phyloP scores from a whole-genome alignment of 805 yeast species.

The Debaryomyces prosopidis region DNA sequence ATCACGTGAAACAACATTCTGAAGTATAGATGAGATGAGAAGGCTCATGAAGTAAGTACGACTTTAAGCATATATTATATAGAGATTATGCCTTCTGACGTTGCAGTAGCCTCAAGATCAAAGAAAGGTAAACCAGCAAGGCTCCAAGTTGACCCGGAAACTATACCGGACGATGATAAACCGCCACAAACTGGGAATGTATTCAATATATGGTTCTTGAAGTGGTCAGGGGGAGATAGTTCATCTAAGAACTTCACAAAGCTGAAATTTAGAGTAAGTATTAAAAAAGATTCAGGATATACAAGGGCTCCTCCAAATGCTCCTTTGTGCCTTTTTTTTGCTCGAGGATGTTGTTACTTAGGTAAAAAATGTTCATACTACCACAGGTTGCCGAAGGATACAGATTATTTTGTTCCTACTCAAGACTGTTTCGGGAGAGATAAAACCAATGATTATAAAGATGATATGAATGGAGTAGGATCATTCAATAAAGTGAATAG shows the following conservation, averaged over 20 bases:
- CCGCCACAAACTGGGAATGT: conserved; percentile 82
- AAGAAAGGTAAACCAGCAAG: conserved; percentile 53
- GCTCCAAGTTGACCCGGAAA: conserved; percentile 66
- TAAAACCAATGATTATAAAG: conserved; percentile 75
- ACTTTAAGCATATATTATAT: no score
- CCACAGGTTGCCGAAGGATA: conserved; percentile 69
- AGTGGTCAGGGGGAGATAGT: conserved; percentile 81
- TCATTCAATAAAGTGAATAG: conserved; percentile 67
- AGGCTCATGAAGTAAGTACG: no score
- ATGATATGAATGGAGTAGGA: conserved; percentile 95
- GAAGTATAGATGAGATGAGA: no score
- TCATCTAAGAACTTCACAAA: conserved; percentile 47
- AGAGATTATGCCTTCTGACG: background rate
- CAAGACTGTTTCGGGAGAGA: conserved; percentile 93
- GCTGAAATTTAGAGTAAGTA: conserved; percentile 60
- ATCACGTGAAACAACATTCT: no score
- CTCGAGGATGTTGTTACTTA: conserved; percentile 81
- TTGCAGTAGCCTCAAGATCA: background rate
- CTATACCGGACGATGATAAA: conserved; percentile 53
- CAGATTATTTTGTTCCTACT: conserved; percentile 60
- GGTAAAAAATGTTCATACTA: conserved; percentile 76
- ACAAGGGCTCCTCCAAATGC: conserved; percentile 63
- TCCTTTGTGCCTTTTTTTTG: conserved; percentile 78
- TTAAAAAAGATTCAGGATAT: conserved; percentile 67
- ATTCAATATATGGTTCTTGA: conserved; percentile 85